Percentiles rank a stretch among this genome's conserved stretches.
phyloP scores from a whole-genome alignment of 805 yeast genomes.

The Nakazawaea ishiwadae region DNA sequence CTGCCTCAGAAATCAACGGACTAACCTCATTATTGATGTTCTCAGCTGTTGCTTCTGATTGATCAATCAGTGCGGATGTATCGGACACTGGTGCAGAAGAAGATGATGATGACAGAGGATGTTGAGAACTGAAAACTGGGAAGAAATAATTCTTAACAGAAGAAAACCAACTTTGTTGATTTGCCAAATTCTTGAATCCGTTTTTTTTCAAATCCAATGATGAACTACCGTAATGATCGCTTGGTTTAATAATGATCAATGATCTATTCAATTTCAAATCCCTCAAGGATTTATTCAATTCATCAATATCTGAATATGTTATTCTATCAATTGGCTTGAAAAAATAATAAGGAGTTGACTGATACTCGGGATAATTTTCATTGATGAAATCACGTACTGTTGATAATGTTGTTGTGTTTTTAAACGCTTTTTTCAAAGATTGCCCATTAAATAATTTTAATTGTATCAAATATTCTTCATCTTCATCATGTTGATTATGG shows the following conservation, averaged over 20 bases:
- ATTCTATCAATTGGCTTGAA: conserved; percentile 54
- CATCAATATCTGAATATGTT: conserved; percentile 60
- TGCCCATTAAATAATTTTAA: conserved; percentile 66
- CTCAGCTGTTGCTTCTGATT: neutral
- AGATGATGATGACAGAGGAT: too few relatives aligned
- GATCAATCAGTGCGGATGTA: too few relatives aligned
- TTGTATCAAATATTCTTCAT: conserved; percentile 41
- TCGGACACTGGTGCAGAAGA: neutral
- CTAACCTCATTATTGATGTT: neutral
- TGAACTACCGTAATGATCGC: conserved; percentile 17
- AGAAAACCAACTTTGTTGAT: too few relatives aligned
- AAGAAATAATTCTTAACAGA: too few relatives aligned
- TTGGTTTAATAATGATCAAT: conserved; percentile 67
- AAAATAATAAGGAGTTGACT: conserved; percentile 45
- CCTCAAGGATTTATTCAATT: conserved; percentile 42
- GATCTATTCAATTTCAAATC: conserved; percentile 62
- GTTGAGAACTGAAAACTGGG: too few relatives aligned
- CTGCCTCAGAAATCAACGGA: conserved; percentile 1
- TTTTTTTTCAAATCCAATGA: conserved; percentile 4
- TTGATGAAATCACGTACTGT: conserved; percentile 64
- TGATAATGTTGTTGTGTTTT: conserved; percentile 37
- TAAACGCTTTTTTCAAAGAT: conserved; percentile 48
- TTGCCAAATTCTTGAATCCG: conserved; percentile 7
- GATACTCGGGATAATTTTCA: conserved; percentile 39
- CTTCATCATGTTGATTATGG: conserved; percentile 17